phyloP scores from a whole-genome alignment of 2,329 filamentous ascomycete species.

The Hyphodiscus sp. region DNA sequence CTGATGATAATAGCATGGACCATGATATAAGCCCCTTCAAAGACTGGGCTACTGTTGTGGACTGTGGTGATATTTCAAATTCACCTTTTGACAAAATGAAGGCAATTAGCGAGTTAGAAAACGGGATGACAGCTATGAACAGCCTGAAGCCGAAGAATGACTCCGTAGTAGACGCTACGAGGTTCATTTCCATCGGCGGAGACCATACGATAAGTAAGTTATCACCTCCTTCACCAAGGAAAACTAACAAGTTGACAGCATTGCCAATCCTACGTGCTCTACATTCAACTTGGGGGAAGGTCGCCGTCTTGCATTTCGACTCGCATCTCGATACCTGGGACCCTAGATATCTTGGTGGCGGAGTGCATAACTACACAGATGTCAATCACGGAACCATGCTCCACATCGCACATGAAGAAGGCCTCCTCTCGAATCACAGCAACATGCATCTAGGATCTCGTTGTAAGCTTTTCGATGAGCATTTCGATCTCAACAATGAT shows the following conservation, averaged over 20 bases:
- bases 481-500: constrained; percentile 28
- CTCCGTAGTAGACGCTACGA: constrained; percentile 20
- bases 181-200: constrained; percentile 26
- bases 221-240: not conserved
- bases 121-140: constrained; percentile 24
- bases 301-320: constrained; percentile 28
- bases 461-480: constrained; percentile 20
- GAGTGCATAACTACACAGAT: constrained; percentile 24
- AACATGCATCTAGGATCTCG: constrained; percentile 29
- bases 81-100: constrained; percentile 26
- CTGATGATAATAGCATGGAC: constrained; percentile 22
- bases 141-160: constrained; percentile 19
- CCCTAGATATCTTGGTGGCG: constrained; percentile 25
- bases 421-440: constrained; percentile 25
- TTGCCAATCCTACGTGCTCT: constrained; percentile 27
- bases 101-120: constrained; percentile 25
- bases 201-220: constrained; percentile 29
- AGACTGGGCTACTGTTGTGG: constrained; percentile 23
- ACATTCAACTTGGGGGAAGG: constrained; percentile 25
- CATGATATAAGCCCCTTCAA: constrained; percentile 26
- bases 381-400: constrained; percentile 30
- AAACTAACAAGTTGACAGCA: constrained; percentile 12
- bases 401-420: constrained; percentile 30
- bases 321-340: constrained; percentile 29
- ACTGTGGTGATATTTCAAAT: constrained; percentile 28